Percentiles rank a stretch among this genome's conserved stretches.
Evolutionary conservation across 2,329 filamentous ascomycete genomes (phyloP).

Genomic region (Fusarium sp.): DNA sequence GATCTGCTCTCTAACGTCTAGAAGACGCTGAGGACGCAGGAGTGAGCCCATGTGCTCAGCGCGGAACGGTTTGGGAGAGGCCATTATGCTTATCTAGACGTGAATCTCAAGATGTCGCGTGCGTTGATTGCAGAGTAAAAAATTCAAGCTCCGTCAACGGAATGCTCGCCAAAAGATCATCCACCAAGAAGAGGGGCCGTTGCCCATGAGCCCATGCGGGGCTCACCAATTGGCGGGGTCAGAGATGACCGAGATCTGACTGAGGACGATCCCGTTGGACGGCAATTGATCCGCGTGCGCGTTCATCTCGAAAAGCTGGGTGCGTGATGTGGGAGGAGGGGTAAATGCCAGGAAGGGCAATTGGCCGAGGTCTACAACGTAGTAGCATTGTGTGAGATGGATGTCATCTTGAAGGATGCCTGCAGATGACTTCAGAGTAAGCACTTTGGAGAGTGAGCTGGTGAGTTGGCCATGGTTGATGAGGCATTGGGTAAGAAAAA

Average conservation of each 20-base stretch:
- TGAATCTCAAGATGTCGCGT: neutral
- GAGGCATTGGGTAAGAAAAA: neutral
- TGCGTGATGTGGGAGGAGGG: constrained; percentile 26
- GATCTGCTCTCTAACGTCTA: constrained; percentile 47
- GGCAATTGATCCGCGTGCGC: constrained; percentile 1
- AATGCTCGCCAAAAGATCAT: neutral
- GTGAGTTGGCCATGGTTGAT: neutral
- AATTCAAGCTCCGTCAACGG: neutral
- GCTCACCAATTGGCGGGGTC: constrained; percentile 23
- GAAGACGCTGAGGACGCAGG: constrained; percentile 69
- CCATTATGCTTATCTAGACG: constrained; percentile 19
- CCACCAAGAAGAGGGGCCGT: constrained; percentile 20
- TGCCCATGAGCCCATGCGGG: constrained; percentile 14
- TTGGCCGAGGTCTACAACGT: neutral
- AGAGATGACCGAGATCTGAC: constrained; percentile 23
- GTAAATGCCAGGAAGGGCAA: constrained; percentile 3
- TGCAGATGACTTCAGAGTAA: neutral
- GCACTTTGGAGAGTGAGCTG: neutral
- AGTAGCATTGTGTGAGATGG: neutral
- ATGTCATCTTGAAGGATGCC: neutral
- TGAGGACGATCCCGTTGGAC: neutral
- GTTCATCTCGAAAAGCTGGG: neutral
- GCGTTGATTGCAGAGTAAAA: neutral
- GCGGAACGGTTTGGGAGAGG: constrained; percentile 68
- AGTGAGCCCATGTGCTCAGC: constrained; percentile 82